Evolutionary conservation across 2,329 filamentous ascomycete species (phyloP), one percentile per base, ranked within the genome.

Genomic region (Cadophora sp.): DNA sequence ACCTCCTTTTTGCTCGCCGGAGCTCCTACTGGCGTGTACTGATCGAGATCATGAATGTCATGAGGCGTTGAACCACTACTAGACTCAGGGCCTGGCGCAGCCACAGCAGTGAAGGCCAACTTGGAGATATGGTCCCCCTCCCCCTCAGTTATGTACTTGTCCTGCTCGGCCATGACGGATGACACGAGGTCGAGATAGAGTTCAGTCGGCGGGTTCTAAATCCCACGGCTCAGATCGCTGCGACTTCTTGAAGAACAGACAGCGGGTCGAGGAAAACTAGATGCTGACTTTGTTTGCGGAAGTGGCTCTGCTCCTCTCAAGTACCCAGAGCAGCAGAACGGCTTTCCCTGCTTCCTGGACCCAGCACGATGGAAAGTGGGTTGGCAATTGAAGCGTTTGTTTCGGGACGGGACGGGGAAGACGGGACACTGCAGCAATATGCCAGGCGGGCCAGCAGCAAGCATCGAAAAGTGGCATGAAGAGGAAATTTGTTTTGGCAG

Each of bases 1-100:
- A 77, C 71, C 59, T 77, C 76, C 48, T 73, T 76, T 16, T 51
- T 72, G 9, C 72, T 75, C 22, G 75, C 75, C 40, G 74, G 75
- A 19, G 71, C 37, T 6, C 73, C 71, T 24, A 66, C 50, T 2
- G 69, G 60, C 11, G 34, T 53, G 29, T 70, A 67, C 24, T 69
- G 66, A 46, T 73, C 64, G 24, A 70, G 64, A 55, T 76, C 69
- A 19, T 46, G 64, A 12, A 71, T 71, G n/a, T 68, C 67, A 26
- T 73, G 69, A 29, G 64, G n/a, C n/a, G 62, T 66, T 12, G 65
- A 68, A 22, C 46, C 40, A 22, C 50, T 63, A 34, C 62, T 66
- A 5, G 67, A 69, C 12, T 24, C 53, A 46, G 70, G 53, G 11
- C 51, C 66, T 27, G 73, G 68, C 37, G 72, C 70, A 27, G 73